Conservation (phyloP, 306 rosid species). For the Clitoria ternatea region DNA sequence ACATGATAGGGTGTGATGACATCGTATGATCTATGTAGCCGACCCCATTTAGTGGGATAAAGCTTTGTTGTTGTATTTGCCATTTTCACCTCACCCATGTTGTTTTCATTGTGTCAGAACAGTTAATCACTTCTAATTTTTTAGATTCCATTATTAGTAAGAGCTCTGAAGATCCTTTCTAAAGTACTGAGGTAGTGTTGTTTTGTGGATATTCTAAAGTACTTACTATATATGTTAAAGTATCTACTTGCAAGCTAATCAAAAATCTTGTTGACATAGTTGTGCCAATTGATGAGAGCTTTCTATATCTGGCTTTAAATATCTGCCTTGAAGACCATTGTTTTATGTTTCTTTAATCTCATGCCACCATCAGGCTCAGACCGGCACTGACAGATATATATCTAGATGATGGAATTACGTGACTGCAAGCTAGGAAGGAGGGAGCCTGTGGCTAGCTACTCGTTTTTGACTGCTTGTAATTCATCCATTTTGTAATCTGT, state of each 20-base stretch:
- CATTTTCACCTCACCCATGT: neutral
- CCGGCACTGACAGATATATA: slow-evolving; percentile 26
- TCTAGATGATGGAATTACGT: slow-evolving; percentile 32
- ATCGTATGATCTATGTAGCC: too few relatives aligned
- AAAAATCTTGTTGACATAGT: neutral
- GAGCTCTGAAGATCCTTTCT: slow-evolving; percentile 2
- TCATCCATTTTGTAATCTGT: slow-evolving; percentile 20
- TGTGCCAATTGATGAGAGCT: slow-evolving; percentile 13
- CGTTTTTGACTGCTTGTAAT: slow-evolving; percentile 15
- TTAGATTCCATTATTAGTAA: neutral
- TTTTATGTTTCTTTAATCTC: slow-evolving; percentile 12
- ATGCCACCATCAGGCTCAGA: slow-evolving; percentile 48
- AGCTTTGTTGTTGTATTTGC: too few relatives aligned
- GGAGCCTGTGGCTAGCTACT: slow-evolving; percentile 7
- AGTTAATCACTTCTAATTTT: neutral
- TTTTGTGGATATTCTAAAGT: slow-evolving; percentile 5
- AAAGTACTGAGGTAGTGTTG: neutral
- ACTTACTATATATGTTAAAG: neutral
- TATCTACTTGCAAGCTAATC: slow-evolving; percentile 12
- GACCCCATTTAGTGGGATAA: too few relatives aligned
- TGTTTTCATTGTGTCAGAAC: slow-evolving; percentile 1
- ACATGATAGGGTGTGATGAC: too few relatives aligned
- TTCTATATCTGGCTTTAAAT: neutral
- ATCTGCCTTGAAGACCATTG: slow-evolving; percentile 11
- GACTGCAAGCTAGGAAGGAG: slow-evolving; percentile 21